phyloP scores from a whole-genome alignment of 148 eudicot species.

The Polygonum maritimum region DNA sequence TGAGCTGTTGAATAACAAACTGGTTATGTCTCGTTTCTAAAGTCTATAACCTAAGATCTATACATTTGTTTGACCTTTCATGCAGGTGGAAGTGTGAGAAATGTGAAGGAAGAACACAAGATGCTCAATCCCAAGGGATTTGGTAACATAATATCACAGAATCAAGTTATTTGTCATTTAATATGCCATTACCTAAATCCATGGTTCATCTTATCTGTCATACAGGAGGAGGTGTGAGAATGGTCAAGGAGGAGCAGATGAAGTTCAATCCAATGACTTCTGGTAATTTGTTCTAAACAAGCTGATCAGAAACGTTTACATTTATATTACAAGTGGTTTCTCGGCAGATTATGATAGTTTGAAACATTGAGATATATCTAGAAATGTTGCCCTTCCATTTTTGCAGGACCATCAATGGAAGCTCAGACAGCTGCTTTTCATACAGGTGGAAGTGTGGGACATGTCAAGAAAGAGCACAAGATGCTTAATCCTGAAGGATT shows the following conservation, averaged over 20 bases:
- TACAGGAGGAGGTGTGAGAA: background rate
- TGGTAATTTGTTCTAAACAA: background rate
- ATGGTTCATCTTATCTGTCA: background rate
- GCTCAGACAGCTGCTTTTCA: background rate
- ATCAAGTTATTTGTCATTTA: background rate
- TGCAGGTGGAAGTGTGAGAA: too few relatives aligned
- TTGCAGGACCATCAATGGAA: background rate
- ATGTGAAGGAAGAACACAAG: too few relatives aligned
- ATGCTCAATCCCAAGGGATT: too few relatives aligned
- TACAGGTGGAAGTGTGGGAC: background rate
- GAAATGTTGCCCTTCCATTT: background rate
- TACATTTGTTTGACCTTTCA: too few relatives aligned
- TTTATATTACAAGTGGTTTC: too few relatives aligned
- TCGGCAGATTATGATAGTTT: background rate
- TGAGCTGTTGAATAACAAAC: too few relatives aligned
- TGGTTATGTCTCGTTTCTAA: too few relatives aligned
- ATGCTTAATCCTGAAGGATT: background rate
- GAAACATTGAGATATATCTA: background rate
- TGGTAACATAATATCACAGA: too few relatives aligned
- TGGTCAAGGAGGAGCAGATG: background rate
- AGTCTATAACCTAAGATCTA: too few relatives aligned
- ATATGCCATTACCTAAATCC: background rate
- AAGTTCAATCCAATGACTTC: background rate
- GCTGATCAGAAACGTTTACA: background rate
- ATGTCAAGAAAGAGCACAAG: background rate